Conservation (phyloP, 2,329 filamentous ascomycete species). For the Epichloe typhina region DNA sequence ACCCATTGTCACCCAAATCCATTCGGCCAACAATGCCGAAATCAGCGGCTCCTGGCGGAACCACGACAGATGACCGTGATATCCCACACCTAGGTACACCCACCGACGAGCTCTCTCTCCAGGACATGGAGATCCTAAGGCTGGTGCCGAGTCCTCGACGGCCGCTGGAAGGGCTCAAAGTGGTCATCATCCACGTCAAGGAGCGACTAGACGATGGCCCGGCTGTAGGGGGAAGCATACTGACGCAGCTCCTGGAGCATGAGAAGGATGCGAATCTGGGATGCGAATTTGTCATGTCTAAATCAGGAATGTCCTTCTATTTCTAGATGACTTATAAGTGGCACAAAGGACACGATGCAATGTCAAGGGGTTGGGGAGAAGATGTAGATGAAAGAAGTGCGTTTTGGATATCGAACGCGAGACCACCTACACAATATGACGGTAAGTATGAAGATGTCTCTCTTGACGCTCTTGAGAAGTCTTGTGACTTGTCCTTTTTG, state of each 20-base stretch:
- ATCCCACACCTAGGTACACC: slow-evolving; percentile 34
- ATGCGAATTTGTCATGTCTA: slow-evolving; percentile 65
- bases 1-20: slow-evolving; percentile 40
- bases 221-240: slow-evolving; percentile 49
- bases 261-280: slow-evolving; percentile 56
- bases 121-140: slow-evolving; percentile 21
- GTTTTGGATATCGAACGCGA: no score
- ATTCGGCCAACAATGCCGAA: slow-evolving; percentile 15
- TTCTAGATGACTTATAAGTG: slow-evolving; percentile 22
- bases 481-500: no score
- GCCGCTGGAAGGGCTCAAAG: slow-evolving; percentile 57
- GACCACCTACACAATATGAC: neutral
- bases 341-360: neutral
- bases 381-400: neutral
- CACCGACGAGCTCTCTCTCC: slow-evolving; percentile 31
- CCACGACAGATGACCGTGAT: slow-evolving; percentile 8
- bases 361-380: no score
- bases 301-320: slow-evolving; percentile 46
- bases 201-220: slow-evolving; percentile 66
- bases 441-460: slow-evolving; percentile 1
- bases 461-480: no score
- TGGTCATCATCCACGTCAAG: slow-evolving; percentile 91
- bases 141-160: slow-evolving; percentile 12
- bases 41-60: slow-evolving; percentile 7
- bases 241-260: slow-evolving; percentile 53